These are phyloP conservation scores for Camelina laxa DNA, from an alignment of 345 rosid species.

Conservation along the genomic window DNA sequence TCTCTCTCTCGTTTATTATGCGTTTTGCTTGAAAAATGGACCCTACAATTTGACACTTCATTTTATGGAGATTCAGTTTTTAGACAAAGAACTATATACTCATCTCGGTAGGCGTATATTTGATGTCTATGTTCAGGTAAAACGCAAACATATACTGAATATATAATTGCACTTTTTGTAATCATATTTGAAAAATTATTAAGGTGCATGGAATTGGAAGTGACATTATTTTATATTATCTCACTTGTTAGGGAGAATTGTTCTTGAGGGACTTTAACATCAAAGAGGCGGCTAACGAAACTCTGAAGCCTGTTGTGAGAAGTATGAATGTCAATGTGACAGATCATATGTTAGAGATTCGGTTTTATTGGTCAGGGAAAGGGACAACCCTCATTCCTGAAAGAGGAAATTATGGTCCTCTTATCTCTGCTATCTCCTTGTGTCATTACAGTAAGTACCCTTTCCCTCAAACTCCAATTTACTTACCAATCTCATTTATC, in stretches of 20 bases:
- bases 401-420: constrained; percentile 62
- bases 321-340: constrained; percentile 37
- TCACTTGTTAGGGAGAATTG: neutral
- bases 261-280: constrained; percentile 57
- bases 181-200: too few species aligned
- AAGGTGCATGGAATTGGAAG: neutral
- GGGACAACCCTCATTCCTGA: constrained; percentile 53
- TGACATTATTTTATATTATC: neutral
- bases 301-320: constrained; percentile 34
- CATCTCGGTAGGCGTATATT: constrained; percentile 63
- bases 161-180: too few species aligned
- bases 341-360: constrained; percentile 53
- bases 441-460: constrained; percentile 41
- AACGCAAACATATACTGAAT: neutral
- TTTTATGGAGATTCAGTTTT: constrained; percentile 69
- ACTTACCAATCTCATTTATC: neutral
- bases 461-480: neutral
- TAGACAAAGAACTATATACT: constrained; percentile 38
- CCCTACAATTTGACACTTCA: constrained; percentile 58
- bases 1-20: constrained; percentile 63
- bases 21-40: constrained; percentile 62
- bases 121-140: constrained; percentile 62
- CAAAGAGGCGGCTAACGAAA: constrained; percentile 49
- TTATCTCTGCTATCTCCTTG: constrained; percentile 67
- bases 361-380: constrained; percentile 60